Conservation (phyloP, 192 early-diverging fungal species). For the Kappamyces sp. region DNA sequence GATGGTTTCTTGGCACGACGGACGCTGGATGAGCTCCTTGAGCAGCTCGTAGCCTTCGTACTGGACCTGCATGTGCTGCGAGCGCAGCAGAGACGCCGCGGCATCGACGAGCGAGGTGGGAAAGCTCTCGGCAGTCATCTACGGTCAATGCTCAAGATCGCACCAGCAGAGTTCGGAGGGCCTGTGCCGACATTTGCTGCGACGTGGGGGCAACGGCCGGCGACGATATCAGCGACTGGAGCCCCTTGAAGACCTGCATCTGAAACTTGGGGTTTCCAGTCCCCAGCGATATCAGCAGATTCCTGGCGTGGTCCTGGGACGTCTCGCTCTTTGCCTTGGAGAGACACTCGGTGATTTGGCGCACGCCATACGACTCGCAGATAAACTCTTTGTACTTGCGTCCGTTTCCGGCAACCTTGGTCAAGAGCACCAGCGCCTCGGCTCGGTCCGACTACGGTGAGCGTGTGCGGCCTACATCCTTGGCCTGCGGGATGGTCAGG, state of each 20-base stretch:
- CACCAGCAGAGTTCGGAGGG: constrained; percentile 48
- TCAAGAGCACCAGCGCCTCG: constrained; percentile 43
- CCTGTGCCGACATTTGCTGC: constrained; percentile 59
- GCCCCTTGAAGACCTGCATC: constrained; percentile 56
- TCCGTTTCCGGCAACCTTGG: constrained; percentile 46
- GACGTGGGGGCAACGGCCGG: constrained; percentile 37
- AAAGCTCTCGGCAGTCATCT: constrained; percentile 49
- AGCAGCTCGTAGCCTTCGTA: constrained; percentile 60
- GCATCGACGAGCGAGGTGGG: constrained; percentile 52
- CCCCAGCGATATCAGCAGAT: constrained; percentile 49
- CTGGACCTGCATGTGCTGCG: constrained; percentile 54
- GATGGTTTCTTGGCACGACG: constrained; percentile 43
- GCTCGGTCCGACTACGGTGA: constrained; percentile 42
- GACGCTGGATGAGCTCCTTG: constrained; percentile 35
- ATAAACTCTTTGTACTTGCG: constrained; percentile 60
- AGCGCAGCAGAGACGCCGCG: constrained; percentile 41
- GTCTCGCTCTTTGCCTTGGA: constrained; percentile 47
- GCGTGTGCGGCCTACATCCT: constrained; percentile 33
- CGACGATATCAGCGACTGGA: constrained; percentile 49
- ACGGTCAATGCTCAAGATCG: neutral
- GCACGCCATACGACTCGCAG: constrained; percentile 58
- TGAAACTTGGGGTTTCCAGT: constrained; percentile 58
- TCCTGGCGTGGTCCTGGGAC: constrained; percentile 53
- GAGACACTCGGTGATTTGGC: constrained; percentile 52
- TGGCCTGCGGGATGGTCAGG: constrained; percentile 47